Base-by-base conservation (phyloP, 1,284 basidiomycete species). In the Tilletia indica region DNA sequence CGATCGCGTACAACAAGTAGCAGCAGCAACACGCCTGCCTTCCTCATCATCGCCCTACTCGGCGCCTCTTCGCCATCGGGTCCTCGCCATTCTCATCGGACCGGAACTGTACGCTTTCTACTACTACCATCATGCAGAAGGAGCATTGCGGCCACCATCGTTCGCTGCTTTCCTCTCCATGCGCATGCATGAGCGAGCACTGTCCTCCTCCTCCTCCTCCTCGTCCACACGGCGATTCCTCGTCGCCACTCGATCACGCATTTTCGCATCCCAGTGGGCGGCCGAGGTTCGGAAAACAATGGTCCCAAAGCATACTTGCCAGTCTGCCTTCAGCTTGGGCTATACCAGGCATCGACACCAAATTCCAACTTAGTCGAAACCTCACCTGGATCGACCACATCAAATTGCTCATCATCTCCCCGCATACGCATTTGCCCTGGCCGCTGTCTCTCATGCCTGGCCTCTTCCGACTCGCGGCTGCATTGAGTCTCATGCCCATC, bases 41-140 rank as follows among this genome's bases (percentile, higher is more conserved):
- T 64, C 31, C 16, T 64, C 61, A 64, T 64, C 61, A 64, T 42
- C 38, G 36, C 36, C 34, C 61, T 64, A 34, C 61, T 64, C 61
- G 61, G 31, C 19, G 61, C 61, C 34, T 64, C 61, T 8, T 64
- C 36, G 61, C 61, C 36, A 25, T 64, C 61, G 61, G 36, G 36
- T 64, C 8, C 61, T 64, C 61, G 31, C 61, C 61, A 16, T 64
- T 36, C 61, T 64, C 12, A 64, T 64, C 61, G 61, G 61, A 16
- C 61, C 61, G 8, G 61, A 64, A 21, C 61, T 64, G 6, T 64
- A 64, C 21, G 61, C 61, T 6, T 64, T 64, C 36, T 64, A 64
- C 61, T n/a, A 21, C 31, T 42, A 34, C 9, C 34, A 64, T 4
- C 21, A 31, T 25, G 21, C 61, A 14, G 36, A 16, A 64, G 61